These are phyloP conservation scores for Tremella mesenterica DNA, from an alignment of 768 basidiomycete species.

Conservation along the genomic window DNA sequence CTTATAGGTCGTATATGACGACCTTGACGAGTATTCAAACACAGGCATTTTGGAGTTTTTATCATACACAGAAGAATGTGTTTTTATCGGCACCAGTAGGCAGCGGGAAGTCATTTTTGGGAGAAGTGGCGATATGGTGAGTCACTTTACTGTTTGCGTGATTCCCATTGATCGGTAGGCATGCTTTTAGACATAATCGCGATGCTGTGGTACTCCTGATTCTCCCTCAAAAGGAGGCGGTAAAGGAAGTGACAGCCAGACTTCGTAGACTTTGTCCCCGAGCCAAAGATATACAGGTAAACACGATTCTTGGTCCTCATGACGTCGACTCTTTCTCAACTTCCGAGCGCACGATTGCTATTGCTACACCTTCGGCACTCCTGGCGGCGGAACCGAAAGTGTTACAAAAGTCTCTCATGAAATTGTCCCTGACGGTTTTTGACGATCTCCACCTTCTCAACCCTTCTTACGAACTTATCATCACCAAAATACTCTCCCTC, in stretches of 20 bases:
- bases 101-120: constrained; percentile 70
- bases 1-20: constrained; percentile 50
- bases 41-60: constrained; percentile 73
- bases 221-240: constrained; percentile 54
- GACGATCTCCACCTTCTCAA: constrained; percentile 81
- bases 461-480: constrained; percentile 66
- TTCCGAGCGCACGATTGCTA: constrained; percentile 14
- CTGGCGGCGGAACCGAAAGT: constrained; percentile 19
- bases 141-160: background rate
- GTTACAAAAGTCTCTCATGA: constrained; percentile 34
- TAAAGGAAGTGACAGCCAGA: constrained; percentile 50
- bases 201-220: constrained; percentile 59
- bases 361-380: constrained; percentile 33
- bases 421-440: constrained; percentile 62
- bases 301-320: constrained; percentile 28
- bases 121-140: constrained; percentile 64
- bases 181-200: constrained; percentile 49
- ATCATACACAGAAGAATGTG: constrained; percentile 59
- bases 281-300: constrained; percentile 45
- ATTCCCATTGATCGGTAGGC: constrained; percentile 48
- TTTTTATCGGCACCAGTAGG: constrained; percentile 71
- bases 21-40: constrained; percentile 80
- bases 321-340: constrained; percentile 37
- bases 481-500: constrained; percentile 63
- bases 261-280: constrained; percentile 21